Base-by-base conservation (phyloP, 805 yeast genomes). In the Ogataea pignaliae region DNA sequence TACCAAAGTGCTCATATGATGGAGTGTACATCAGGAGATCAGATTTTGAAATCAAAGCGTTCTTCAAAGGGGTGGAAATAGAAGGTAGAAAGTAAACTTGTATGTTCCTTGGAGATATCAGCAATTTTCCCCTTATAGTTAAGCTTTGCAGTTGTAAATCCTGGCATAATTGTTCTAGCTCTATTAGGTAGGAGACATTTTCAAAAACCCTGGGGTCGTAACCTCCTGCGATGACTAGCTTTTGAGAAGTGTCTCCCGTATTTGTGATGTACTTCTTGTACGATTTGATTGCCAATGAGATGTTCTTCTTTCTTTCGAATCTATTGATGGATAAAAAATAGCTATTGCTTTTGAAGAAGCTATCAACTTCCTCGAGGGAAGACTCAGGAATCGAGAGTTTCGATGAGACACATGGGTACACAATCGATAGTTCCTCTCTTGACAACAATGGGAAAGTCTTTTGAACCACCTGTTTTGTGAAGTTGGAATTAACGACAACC, bases 1-100 rank as follows among this genome's bases (percentile, higher is more conserved):
- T 93, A 12, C 99, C 99, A 60, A 93, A 93, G 66, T 93, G 99
- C 63, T 93, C 99, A 55, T 76, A 76, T 0, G 85, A 73, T 3
- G 99, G 99, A 0, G 99, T 93, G 60, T 93, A 93, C 37, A 90
- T 65, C 17, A 93, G 70, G 44, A 85, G 53, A 38, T 75, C 73
- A 2, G 90, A 72, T 10, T 69, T 63, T 33, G 73, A 61, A 30
- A 93, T 66, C 26, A 93, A 71, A 2, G 74, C 68, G 59, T 72
- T 81, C 64, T 88, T 88, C 46, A 85, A 60, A 2, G 73, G 60
- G 1, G 88, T 72, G 34, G 85, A 74, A 9, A 91, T 78, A 0
- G 96, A 88, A 0, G 97, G 96, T 45, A 90, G 61, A 62, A 93
- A 93, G 13, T 48, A 47, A 14, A 62, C 63, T 12, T 57, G 44